Evolutionary conservation across 2,329 filamentous ascomycete species (phyloP).

Genomic region (Colletotrichum brevisporum): DNA sequence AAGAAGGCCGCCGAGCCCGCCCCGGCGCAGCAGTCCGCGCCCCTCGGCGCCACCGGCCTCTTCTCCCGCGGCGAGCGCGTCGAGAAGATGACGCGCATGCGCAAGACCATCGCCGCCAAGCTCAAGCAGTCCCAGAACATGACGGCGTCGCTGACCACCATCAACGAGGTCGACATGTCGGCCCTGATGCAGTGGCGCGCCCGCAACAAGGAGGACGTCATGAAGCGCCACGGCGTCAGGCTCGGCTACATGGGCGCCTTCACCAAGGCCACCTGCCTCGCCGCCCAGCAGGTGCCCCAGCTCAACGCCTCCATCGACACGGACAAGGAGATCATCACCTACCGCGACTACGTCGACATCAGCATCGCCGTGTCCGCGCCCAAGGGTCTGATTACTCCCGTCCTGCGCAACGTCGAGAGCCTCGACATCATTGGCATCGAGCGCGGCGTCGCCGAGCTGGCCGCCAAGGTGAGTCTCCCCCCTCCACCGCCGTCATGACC

Average conservation of each 20-base stretch:
- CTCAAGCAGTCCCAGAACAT: conserved; percentile 78
- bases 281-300: conserved; percentile 77
- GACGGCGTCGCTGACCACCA: conserved; percentile 78
- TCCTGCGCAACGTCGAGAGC: conserved; percentile 76
- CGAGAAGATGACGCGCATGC: conserved; percentile 73
- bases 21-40: conserved; percentile 5
- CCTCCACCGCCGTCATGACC: rapidly evolving
- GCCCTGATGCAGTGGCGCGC: conserved; percentile 76
- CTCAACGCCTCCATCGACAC: conserved; percentile 75
- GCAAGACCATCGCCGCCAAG: conserved; percentile 79
- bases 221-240: conserved; percentile 48
- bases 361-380: conserved; percentile 82
- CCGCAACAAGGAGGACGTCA: conserved; percentile 71
- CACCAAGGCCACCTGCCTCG: conserved; percentile 78
- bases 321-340: conserved; percentile 69
- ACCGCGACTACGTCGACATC: conserved; percentile 78
- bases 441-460: conserved; percentile 75
- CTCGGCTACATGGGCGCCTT: conserved; percentile 84
- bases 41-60: conserved; percentile 26
- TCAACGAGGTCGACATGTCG: conserved; percentile 62
- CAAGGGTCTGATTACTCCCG: conserved; percentile 80
- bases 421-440: conserved; percentile 50
- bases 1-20: conserved; percentile 25
- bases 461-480: conserved; percentile 69
- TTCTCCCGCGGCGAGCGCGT: conserved; percentile 37